Base-by-base conservation (phyloP, 305 asterid genomes). In the Rubia balearica region DNA sequence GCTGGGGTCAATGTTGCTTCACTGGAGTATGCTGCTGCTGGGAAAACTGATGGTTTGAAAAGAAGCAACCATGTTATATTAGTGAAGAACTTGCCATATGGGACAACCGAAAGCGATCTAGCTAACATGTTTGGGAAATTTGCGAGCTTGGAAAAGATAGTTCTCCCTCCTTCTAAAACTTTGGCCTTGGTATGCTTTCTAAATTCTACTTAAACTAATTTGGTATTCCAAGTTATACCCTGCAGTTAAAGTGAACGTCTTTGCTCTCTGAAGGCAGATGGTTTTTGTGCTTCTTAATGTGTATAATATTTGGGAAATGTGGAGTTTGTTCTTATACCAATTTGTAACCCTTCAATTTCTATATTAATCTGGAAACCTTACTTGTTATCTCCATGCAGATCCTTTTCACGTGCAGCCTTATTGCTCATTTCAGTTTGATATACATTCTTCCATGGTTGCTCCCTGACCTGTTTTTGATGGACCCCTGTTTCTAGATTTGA, bases 11-110 rank as follows among this genome's bases (percentile, higher is more conserved):
- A 93, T 83, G 66, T 90, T 73, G 74, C 94, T 68, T 80, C 91
- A 55, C 73, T 90, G 71, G 97, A 93, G 81, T 88, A 86, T 76
- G 83, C 84, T 74, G 91, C 96, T 74, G 78, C 96, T 80, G 91
- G 96, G 59, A 93, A 86, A 84, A 81, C 80, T 68, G 86, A 89
- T 75, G 89, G 92, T 71, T 51, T 69, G 38, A 93, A 90, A 86
- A 88, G 98, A 88, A 93, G 96, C 87, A 89, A 78, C 83, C 96
- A 89, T 76, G 90, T 88, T 73, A 91, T 93, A 67, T 74, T 93
- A 77, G 98, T 84, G 79, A 93, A 93, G 88, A 89, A 90, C 78
- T 87, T 93, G 82, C 97, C 97, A 45, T 93, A 86, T 70, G 87
- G 94, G 69, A 85, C 97, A 73, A 86, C 92, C 43, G 97, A 88